Evolutionary conservation across 495 filamentous ascomycete genomes (phyloP).

Genomic region (Talaromyces borbonicus): DNA sequence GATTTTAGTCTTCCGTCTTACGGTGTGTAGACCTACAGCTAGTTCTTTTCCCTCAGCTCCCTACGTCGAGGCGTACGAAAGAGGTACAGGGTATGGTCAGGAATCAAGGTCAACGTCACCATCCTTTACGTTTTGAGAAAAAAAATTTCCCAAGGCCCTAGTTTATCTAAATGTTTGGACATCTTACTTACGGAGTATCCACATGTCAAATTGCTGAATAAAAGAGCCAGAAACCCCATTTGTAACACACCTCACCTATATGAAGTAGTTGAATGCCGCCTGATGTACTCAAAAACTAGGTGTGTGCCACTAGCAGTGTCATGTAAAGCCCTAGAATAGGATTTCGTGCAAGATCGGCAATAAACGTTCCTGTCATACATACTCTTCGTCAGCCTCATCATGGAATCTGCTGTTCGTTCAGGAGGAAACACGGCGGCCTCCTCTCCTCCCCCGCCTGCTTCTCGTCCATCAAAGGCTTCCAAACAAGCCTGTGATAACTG

Average conservation of each 20-base stretch:
- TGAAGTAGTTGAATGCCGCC: background rate
- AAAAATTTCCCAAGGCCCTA: background rate
- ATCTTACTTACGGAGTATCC: constrained; percentile 1
- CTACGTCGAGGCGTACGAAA: background rate
- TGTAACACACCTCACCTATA: background rate
- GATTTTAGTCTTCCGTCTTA: background rate
- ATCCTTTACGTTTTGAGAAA: background rate
- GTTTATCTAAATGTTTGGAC: background rate
- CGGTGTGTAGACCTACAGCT: background rate
- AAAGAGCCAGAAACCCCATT: background rate
- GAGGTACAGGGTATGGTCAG: background rate
- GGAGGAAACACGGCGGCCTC: background rate
- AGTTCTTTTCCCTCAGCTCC: background rate
- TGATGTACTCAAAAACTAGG: background rate
- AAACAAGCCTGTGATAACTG: constrained; percentile 40
- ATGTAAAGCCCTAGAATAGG: background rate
- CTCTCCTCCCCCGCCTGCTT: background rate
- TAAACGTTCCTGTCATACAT: background rate
- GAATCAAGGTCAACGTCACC: constrained; percentile 4
- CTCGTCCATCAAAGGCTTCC: constrained; percentile 13
- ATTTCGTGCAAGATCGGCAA: background rate
- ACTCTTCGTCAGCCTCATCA: background rate
- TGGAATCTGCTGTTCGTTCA: background rate
- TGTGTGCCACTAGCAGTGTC: background rate
- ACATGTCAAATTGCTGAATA: background rate